These are phyloP conservation scores for Dioszegia crocea DNA, from an alignment of 768 basidiomycete species.

Conservation along the genomic window DNA sequence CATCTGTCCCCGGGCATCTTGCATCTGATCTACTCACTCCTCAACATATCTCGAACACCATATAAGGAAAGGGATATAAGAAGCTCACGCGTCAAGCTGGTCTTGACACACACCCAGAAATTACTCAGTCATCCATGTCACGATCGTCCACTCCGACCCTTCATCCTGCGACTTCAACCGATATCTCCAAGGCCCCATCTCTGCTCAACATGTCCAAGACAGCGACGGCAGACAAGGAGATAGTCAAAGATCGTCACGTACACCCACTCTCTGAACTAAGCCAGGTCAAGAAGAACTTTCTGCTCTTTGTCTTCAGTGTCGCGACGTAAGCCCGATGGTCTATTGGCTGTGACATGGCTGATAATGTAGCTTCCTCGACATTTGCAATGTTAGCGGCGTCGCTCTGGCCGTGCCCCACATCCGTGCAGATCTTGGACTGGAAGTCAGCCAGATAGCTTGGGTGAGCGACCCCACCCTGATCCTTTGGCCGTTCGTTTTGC, in stretches of 20 bases:
- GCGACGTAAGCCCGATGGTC: background rate
- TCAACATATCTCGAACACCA: too few relatives aligned
- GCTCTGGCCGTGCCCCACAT: constrained; percentile 42
- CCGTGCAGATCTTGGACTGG: constrained; percentile 24
- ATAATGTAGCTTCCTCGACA: constrained; percentile 12
- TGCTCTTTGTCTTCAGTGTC: constrained; percentile 16
- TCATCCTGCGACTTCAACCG: too few relatives aligned
- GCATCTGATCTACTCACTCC: too few relatives aligned
- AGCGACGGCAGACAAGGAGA: background rate
- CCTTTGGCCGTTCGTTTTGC: background rate
- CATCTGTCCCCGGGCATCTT: too few relatives aligned
- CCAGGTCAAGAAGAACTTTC: constrained; percentile 9
- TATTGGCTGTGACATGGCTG: background rate
- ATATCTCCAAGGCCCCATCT: too few relatives aligned
- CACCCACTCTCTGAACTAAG: constrained; percentile 12
- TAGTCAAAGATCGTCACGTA: background rate
- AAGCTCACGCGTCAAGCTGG: background rate
- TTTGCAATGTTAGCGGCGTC: constrained; percentile 39
- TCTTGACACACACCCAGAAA: too few relatives aligned
- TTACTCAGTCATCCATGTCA: too few relatives aligned
- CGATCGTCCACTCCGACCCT: too few relatives aligned
- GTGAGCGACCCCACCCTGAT: constrained; percentile 6
- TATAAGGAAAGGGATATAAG: too few relatives aligned
- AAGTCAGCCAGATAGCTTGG: constrained; percentile 35
- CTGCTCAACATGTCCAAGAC: too few relatives aligned